Conservation (phyloP, 225 moss, liverwort and hornwort species). For the Climacium dendroides region DNA sequence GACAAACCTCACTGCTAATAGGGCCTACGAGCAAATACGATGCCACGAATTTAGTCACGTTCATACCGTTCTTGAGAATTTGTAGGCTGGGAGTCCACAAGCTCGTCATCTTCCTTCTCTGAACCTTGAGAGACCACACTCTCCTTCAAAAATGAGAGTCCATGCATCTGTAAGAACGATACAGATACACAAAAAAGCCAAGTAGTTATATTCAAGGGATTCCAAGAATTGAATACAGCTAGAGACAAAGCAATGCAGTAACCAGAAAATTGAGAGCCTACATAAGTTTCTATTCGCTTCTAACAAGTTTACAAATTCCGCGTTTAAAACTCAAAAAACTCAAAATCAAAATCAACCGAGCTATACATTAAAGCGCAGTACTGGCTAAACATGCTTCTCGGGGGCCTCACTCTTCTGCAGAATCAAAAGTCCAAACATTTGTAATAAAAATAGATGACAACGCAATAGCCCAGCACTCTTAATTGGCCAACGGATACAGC, state of each 20-base stretch:
- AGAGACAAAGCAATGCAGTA: neutral
- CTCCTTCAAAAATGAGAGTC: neutral
- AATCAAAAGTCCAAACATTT: neutral
- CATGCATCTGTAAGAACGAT: neutral
- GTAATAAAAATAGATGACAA: neutral
- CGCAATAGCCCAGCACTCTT: neutral
- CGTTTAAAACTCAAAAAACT: no score
- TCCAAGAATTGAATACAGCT: neutral
- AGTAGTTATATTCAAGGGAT: neutral
- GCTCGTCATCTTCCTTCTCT: neutral
- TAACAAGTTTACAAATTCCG: neutral
- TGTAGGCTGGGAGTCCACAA: neutral
- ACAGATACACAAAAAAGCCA: neutral
- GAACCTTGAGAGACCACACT: neutral
- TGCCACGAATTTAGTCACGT: neutral
- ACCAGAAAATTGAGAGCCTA: neutral
- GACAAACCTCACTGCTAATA: neutral
- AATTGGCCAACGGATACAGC: neutral
- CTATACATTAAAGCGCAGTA: neutral
- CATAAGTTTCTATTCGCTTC: neutral
- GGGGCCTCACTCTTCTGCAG: neutral
- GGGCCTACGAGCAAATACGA: neutral
- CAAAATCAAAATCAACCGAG: neutral
- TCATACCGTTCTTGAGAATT: neutral
- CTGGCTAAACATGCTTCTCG: neutral